A percentile compares a stretch with the other conserved stretches of the same genome.
These are phyloP conservation scores for Polyporus tsugae DNA, from an alignment of 1,284 basidiomycete genomes.

Conservation along the genomic window DNA sequence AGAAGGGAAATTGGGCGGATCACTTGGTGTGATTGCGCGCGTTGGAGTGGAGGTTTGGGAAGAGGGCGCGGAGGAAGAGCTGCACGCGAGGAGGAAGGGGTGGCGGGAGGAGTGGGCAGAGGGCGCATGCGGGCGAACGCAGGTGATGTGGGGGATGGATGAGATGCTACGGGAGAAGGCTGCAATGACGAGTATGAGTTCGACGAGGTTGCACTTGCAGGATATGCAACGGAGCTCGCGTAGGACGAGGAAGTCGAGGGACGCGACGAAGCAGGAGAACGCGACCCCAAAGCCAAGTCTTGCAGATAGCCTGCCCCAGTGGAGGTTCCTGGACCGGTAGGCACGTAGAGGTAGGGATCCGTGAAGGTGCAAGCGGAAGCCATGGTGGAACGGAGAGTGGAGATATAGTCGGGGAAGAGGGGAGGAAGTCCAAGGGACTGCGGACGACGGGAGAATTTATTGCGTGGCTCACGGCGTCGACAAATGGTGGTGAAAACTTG, in stretches of 20 bases:
- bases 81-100: constrained; percentile 7
- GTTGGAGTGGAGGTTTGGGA: constrained; percentile 23
- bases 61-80: constrained; percentile 24
- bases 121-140: constrained; percentile 8
- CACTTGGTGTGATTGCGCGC: constrained; percentile 6
- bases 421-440: background rate
- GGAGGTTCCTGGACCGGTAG: constrained; percentile 13
- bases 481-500: background rate
- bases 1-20: background rate
- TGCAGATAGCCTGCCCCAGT: constrained; percentile 16
- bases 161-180: background rate
- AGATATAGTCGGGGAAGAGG: constrained; percentile 4
- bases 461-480: background rate
- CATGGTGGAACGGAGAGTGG: constrained; percentile 9
- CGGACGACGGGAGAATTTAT: constrained; percentile 16
- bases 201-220: background rate
- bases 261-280: constrained; percentile 21
- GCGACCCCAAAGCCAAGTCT: background rate
- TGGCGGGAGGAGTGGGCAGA: constrained; percentile 26
- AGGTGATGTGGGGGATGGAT: background rate
- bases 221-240: constrained; percentile 20
- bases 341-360: background rate
- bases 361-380: constrained; percentile 14
- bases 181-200: constrained; percentile 2
- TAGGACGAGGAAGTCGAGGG: constrained; percentile 30